Evolutionary conservation across 257 asterid genomes (phyloP).

Genomic region (Forsythia suspensa): DNA sequence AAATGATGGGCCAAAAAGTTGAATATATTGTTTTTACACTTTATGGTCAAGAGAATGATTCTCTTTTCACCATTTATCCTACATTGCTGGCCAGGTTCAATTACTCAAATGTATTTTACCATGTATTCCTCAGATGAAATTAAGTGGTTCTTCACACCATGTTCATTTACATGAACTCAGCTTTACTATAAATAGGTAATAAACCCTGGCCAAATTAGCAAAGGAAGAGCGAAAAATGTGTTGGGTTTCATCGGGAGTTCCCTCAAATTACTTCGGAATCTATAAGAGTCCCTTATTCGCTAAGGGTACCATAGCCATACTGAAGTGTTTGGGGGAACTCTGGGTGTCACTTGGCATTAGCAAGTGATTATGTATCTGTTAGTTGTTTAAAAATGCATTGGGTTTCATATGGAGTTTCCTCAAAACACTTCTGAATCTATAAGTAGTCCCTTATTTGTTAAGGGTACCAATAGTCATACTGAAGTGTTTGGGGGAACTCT

Average conservation of each 20-base stretch:
- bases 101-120: conserved; percentile 23
- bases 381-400: not conserved
- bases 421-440: no score
- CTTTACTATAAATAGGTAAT: conserved; percentile 9
- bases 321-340: conserved; percentile 91
- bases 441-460: not conserved
- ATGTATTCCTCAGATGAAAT: conserved; percentile 12
- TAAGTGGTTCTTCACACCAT: conserved; percentile 20
- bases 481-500: not conserved
- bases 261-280: conserved; percentile 39
- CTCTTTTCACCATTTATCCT: conserved; percentile 26
- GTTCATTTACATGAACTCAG: not conserved
- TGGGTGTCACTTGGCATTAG: conserved; percentile 35
- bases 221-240: conserved; percentile 9
- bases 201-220: not conserved
- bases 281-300: conserved; percentile 12
- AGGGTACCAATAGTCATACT: not conserved
- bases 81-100: conserved; percentile 47
- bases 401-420: not conserved
- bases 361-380: no score
- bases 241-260: conserved; percentile 47
- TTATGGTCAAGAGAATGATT: conserved; percentile 4
- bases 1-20: conserved; percentile 21
- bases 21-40: not conserved
- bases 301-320: conserved; percentile 6